Base-by-base conservation (phyloP, 345 rosid genomes). In the Anastatica hierochuntica region DNA sequence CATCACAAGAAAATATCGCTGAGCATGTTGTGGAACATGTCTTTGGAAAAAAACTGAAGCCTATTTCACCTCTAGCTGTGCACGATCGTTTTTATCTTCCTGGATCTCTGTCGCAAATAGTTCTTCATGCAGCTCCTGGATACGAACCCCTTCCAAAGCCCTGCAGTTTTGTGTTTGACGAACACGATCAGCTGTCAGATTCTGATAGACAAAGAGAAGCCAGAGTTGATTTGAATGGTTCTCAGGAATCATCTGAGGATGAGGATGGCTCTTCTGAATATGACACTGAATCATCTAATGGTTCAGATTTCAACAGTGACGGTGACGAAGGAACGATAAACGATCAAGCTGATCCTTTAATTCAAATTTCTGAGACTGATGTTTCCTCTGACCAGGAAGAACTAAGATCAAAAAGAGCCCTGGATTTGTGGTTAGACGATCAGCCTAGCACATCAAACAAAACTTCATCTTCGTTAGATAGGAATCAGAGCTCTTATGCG, bases 71-170 rank as follows among this genome's bases (percentile, higher is more conserved):
- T 35, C 77, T 63, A 63, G 69, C 76, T 10, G 31, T 72, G 27
- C 76, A 67, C 50, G 55, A 69, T 62, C 90, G 95, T 20, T 77
- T 81, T 66, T 88, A 85, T 76, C 96, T 92, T 43, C 98, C 97
- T 58, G 97, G 96, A 51, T 84, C 97, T 58, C 88, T 92, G 56
- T 92, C 98, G 3, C 96, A 85, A 64, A 81, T 92, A 49, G 98
- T 92, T 66, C 83, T 85, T 69, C 98, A 92, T 77, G 95, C 96
- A 13, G 98, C 98, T 54, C 98, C 98, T n/a, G 96, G 94, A 24
- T 92, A 92, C 67, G 96, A 88, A 73, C 85, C 98, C 71, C 95
- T 92, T 66, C 96, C 98, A 45, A 88, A 85, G 73, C 94, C 98
- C 38, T 77, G 95, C 61, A 79, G 79, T 69, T 60, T 78, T 43